Evolutionary conservation across 768 basidiomycete species (phyloP).

Genomic region (Aureoboletus auriporus): DNA sequence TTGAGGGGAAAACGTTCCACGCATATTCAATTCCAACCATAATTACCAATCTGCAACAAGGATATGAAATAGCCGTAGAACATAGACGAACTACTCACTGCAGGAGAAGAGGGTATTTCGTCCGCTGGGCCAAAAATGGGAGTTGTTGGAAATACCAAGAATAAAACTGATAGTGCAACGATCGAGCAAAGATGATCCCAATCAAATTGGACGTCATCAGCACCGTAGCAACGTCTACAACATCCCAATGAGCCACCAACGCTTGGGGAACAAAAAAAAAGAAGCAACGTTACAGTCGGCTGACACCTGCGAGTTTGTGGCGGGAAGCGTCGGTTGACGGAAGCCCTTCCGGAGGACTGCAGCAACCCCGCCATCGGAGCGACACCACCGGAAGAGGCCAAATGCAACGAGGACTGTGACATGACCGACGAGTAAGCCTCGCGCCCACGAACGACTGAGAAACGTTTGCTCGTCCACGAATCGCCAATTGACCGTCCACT

Average conservation of each 20-base stretch:
- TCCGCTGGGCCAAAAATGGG: conserved; percentile 78
- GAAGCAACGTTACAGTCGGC: conserved; percentile 55
- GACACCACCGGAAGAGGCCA: conserved; percentile 74
- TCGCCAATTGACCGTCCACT: conserved; percentile 99
- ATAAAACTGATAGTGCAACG: conserved; percentile 97
- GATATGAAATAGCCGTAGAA: conserved; percentile 1
- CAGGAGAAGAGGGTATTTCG: conserved; percentile 54
- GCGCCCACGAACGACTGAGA: conserved; percentile 58
- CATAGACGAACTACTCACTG: conserved; percentile 45
- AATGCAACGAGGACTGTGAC: conserved; percentile 55
- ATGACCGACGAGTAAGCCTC: conserved; percentile 64
- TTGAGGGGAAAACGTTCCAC: conserved; percentile 89
- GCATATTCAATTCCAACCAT: conserved; percentile 71
- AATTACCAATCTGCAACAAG: conserved; percentile 48
- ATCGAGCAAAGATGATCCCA: conserved; percentile 88
- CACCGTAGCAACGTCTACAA: conserved; percentile 69
- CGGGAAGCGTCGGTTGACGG: conserved; percentile 45
- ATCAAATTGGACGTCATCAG: conserved; percentile 91
- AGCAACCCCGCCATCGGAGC: conserved; percentile 62
- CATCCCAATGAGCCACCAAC: conserved; percentile 10
- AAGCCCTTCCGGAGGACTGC: conserved; percentile 53
- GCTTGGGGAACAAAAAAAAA: not conserved
- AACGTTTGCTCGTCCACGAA: conserved; percentile 78
- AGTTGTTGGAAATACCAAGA: conserved; percentile 94
- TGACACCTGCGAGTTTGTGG: conserved; percentile 43